These are phyloP conservation scores for Scleroderma bovista DNA, from an alignment of 768 basidiomycete species.

Conservation along the genomic window DNA sequence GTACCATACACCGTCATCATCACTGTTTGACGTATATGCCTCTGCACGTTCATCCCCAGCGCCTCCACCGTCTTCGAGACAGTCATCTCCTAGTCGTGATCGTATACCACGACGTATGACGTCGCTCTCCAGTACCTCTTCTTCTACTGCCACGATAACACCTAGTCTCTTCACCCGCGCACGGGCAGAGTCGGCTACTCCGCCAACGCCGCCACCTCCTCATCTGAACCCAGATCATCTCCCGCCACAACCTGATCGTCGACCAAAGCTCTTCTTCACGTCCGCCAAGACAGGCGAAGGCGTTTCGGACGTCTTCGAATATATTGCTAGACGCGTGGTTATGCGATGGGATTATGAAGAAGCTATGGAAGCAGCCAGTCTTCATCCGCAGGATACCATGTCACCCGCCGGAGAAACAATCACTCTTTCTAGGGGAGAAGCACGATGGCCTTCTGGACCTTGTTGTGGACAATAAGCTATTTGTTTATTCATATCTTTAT, in stretches of 20 bases:
- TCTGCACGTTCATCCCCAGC: slow-evolving; percentile 59
- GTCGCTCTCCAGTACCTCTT: slow-evolving; percentile 35
- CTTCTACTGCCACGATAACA: slow-evolving; percentile 53
- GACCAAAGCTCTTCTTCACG: slow-evolving; percentile 67
- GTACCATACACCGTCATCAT: slow-evolving; percentile 78
- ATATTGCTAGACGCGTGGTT: slow-evolving; percentile 61
- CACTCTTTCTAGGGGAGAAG: slow-evolving; percentile 11
- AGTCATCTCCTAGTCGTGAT: slow-evolving; percentile 23
- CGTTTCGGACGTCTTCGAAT: slow-evolving; percentile 70
- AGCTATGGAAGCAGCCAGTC: slow-evolving; percentile 39
- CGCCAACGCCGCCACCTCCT: slow-evolving; percentile 13
- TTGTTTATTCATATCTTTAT: slow-evolving; percentile 18
- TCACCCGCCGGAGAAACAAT: slow-evolving; percentile 31
- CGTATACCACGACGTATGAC: slow-evolving; percentile 24
- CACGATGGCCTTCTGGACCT: slow-evolving; percentile 5
- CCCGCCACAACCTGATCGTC: slow-evolving; percentile 36
- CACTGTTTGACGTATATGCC: slow-evolving; percentile 57
- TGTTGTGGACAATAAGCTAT: slow-evolving; percentile 16
- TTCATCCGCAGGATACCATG: slow-evolving; percentile 36
- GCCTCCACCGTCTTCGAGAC: slow-evolving; percentile 28
- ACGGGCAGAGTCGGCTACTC: slow-evolving; percentile 10
- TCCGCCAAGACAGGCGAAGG: slow-evolving; percentile 77
- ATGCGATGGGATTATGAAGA: slow-evolving; percentile 66
- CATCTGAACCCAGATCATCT: slow-evolving; percentile 9
- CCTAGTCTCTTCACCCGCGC: slow-evolving; percentile 49